Percentiles rank a stretch among this genome's conserved stretches.
Evolutionary conservation across 2,329 filamentous ascomycete species (phyloP).

Genomic region (Penicillium janthinellum): DNA sequence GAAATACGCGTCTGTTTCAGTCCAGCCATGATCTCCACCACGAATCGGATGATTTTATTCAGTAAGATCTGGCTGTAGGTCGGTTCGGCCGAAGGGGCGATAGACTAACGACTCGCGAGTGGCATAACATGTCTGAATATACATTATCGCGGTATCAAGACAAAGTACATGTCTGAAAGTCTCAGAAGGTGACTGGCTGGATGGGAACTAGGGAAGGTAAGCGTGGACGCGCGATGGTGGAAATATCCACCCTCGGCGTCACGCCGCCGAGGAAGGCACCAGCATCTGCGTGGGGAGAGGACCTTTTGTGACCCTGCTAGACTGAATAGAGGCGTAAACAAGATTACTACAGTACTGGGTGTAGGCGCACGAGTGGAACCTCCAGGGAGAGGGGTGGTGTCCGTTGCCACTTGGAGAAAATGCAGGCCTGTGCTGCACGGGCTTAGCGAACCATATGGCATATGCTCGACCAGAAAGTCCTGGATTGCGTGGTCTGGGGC

Average conservation of each 20-base stretch:
- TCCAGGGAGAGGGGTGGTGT: background rate
- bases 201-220: background rate
- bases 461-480: slow-evolving; percentile 8
- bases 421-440: slow-evolving; percentile 15
- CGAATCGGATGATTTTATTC: slow-evolving; percentile 10
- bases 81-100: slow-evolving; percentile 13
- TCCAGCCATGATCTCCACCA: slow-evolving; percentile 16
- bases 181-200: background rate
- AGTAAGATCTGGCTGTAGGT: background rate
- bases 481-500: slow-evolving; percentile 18
- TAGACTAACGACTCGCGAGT: background rate
- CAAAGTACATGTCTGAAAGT: background rate
- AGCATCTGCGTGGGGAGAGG: slow-evolving; percentile 2
- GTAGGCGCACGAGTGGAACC: background rate
- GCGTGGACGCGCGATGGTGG: background rate
- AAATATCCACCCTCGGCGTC: slow-evolving; percentile 2
- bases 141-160: background rate
- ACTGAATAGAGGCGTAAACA: background rate
- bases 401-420: slow-evolving; percentile 17
- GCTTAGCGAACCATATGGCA: slow-evolving; percentile 4
- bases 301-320: background rate
- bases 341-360: background rate
- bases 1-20: slow-evolving; percentile 38
- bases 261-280: slow-evolving; percentile 3
- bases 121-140: background rate